Percentiles rank a stretch among this genome's conserved stretches.
phyloP scores from a whole-genome alignment of 352 stramenopile genomes.

The Globisporangium cylindrosporum region DNA sequence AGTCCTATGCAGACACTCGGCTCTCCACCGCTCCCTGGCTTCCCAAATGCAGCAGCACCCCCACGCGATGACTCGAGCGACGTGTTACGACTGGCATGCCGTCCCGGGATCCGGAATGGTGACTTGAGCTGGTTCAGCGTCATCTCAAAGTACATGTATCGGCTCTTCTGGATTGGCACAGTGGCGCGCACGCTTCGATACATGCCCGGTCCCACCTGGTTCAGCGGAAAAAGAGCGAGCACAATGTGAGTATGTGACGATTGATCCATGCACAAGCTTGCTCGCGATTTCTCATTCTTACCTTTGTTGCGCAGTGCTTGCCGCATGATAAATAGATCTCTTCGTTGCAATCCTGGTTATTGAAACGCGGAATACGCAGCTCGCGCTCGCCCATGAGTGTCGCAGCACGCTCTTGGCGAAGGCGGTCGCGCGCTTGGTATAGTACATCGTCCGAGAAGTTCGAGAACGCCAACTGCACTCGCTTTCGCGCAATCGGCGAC shows the following conservation, averaged over 20 bases:
- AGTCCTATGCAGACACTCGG: conserved; percentile 79
- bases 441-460: conserved; percentile 85
- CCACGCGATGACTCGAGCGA: conserved; percentile 13
- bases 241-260: background rate
- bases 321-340: conserved; percentile 86
- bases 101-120: conserved; percentile 21
- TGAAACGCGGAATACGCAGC: conserved; percentile 71
- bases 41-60: conserved; percentile 4
- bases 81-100: conserved; percentile 9
- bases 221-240: background rate
- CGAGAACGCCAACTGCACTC: conserved; percentile 73
- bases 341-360: conserved; percentile 73
- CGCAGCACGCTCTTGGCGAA: conserved; percentile 70
- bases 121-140: conserved; percentile 49
- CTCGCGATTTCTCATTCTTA: conserved; percentile 8
- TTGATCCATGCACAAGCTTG: background rate
- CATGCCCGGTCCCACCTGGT: conserved; percentile 53
- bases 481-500: conserved; percentile 64
- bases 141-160: conserved; percentile 89
- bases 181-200: conserved; percentile 75
- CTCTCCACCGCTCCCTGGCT: conserved; percentile 27
- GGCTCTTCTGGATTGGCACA: conserved; percentile 56
- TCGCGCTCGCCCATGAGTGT: conserved; percentile 60
- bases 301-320: conserved; percentile 79
- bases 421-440: conserved; percentile 74